A percentile compares a stretch with the other conserved stretches of the same genome.
Conservation (phyloP, 148 eudicot genomes). For the Rhododendron henanense region DNA sequence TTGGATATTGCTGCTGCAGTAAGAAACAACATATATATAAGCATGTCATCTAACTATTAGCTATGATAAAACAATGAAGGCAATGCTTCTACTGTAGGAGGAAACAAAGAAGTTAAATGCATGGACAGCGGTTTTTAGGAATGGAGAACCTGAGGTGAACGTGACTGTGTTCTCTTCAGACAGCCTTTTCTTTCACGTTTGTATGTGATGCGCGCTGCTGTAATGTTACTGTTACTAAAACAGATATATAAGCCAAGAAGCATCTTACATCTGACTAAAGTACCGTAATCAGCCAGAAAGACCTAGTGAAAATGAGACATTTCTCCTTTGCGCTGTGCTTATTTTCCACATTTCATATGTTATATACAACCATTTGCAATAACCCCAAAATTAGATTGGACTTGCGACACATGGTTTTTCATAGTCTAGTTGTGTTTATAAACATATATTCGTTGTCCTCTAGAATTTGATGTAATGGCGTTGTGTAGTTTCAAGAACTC, state of each 20-base stretch:
- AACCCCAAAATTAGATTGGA: neutral
- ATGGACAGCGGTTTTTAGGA: neutral
- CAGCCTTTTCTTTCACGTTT: neutral
- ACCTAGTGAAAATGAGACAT: neutral
- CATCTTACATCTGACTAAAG: neutral
- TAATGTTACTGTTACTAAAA: neutral
- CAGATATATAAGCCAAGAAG: neutral
- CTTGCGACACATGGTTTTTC: neutral
- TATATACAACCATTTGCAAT: neutral
- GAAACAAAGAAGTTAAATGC: neutral
- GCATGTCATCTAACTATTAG: neutral
- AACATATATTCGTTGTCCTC: neutral
- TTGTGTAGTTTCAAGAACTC: neutral
- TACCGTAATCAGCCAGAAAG: neutral
- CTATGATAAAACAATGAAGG: neutral
- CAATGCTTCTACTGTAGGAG: neutral
- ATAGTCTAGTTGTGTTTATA: neutral
- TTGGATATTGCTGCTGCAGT: constrained; percentile 67
- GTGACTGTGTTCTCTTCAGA: neutral
- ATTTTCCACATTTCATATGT: neutral
- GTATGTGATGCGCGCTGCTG: neutral
- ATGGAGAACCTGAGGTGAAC: neutral
- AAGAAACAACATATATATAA: constrained; percentile 1
- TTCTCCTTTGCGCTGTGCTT: neutral
- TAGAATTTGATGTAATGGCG: neutral